Conservation (phyloP, 1,139 yeast species). For the Taphrina confusa region DNA sequence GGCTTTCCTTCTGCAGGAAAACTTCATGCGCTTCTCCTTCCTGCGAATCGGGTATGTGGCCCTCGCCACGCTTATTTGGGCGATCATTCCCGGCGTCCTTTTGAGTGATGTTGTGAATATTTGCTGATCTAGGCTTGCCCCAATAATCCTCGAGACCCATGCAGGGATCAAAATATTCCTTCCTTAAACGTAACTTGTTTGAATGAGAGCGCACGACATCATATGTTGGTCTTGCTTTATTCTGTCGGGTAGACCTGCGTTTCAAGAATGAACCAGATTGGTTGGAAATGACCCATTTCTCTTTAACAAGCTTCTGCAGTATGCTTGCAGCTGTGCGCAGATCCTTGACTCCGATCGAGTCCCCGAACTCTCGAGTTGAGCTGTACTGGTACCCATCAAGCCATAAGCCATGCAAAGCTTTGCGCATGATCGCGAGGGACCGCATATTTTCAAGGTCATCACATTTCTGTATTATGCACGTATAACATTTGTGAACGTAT, state of each 20-base stretch:
- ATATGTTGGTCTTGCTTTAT: not conserved
- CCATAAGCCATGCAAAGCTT: constrained; percentile 37
- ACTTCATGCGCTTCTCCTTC: no score
- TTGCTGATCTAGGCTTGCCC: not conserved
- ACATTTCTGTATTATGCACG: not conserved
- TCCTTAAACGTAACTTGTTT: not conserved
- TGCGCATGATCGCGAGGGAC: constrained; percentile 36
- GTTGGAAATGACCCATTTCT: not conserved
- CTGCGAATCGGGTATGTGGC: no score
- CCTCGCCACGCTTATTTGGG: no score
- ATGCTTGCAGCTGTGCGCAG: constrained; percentile 5
- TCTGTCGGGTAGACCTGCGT: not conserved
- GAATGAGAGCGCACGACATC: not conserved
- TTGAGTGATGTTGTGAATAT: no score
- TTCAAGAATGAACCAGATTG: not conserved
- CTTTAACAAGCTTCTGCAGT: constrained; percentile 1
- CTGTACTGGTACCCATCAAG: constrained; percentile 1
- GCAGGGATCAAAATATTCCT: constrained; percentile 9
- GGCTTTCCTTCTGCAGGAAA: no score
- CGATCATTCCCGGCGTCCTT: no score
- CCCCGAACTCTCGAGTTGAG: constrained; percentile 2
- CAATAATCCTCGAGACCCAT: not conserved
- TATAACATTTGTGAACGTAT: constrained; percentile 5
- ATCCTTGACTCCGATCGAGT: constrained; percentile 10
- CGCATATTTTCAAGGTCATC: constrained; percentile 16